A percentile compares a stretch with the other conserved stretches of the same genome.
Conservation (phyloP, 2,329 filamentous ascomycete species). For the Helotiales sp. region DNA sequence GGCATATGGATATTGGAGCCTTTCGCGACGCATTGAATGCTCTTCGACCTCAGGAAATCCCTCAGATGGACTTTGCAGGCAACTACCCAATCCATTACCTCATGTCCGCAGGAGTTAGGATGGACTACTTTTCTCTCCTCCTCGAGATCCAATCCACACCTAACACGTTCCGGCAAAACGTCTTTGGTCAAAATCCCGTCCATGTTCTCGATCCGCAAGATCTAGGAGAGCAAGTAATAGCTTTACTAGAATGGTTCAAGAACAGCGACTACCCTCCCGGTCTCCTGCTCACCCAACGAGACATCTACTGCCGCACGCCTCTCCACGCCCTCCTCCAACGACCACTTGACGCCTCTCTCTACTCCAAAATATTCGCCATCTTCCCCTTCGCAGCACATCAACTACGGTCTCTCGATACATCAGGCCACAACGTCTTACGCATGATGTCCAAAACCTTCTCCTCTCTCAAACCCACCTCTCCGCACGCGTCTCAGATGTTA, state of each 20-base stretch:
- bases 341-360: slow-evolving; percentile 22
- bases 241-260: slow-evolving; percentile 25
- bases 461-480: slow-evolving; percentile 16
- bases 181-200: slow-evolving; percentile 26
- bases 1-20: slow-evolving; percentile 13
- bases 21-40: slow-evolving; percentile 20
- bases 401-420: slow-evolving; percentile 24
- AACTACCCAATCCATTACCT: slow-evolving; percentile 25
- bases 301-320: slow-evolving; percentile 26
- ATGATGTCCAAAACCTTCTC: slow-evolving; percentile 25
- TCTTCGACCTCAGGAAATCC: slow-evolving; percentile 11
- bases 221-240: slow-evolving; percentile 20
- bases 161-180: slow-evolving; percentile 18
- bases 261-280: slow-evolving; percentile 18
- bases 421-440: slow-evolving; percentile 16
- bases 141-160: slow-evolving; percentile 7
- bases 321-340: slow-evolving; percentile 26
- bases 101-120: slow-evolving; percentile 25
- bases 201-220: slow-evolving; percentile 25
- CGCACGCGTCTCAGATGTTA: slow-evolving; percentile 13
- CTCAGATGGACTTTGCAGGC: slow-evolving; percentile 22
- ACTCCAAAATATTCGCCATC: slow-evolving; percentile 19
- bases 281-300: slow-evolving; percentile 24
- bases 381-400: slow-evolving; percentile 25
- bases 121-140: slow-evolving; percentile 23